These are phyloP conservation scores for Protea cynaroides DNA, from an alignment of 164 flowering plant genomes.

Conservation along the genomic window DNA sequence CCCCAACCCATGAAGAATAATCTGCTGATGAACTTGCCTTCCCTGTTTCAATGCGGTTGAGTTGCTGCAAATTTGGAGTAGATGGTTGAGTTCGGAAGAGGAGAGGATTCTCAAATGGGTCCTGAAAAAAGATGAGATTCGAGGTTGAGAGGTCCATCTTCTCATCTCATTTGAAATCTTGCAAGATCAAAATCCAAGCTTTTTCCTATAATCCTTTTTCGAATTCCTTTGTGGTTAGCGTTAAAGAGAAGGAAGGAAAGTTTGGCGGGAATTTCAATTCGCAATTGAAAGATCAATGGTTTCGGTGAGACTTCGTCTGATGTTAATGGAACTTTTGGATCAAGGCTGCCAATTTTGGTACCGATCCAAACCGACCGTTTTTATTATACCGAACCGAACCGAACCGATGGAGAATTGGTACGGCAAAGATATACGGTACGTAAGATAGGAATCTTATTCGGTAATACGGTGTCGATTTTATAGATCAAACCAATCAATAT, in stretches of 20 bases:
- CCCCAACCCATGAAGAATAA: slow-evolving; percentile 22
- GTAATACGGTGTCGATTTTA: no score
- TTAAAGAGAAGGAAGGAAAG: neutral
- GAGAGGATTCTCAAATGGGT: slow-evolving; percentile 9
- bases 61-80: slow-evolving; percentile 38
- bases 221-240: neutral
- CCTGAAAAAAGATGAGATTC: slow-evolving; percentile 5
- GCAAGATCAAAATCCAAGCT: neutral
- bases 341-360: no score
- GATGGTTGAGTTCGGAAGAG: slow-evolving; percentile 20
- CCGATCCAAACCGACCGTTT: no score
- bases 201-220: neutral
- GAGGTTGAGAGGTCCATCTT: slow-evolving; percentile 8
- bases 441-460: no score
- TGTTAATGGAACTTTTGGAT: no score
- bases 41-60: slow-evolving; percentile 28
- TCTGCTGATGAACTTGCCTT: slow-evolving; percentile 39
- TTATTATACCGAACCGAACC: no score
- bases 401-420: no score
- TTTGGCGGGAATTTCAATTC: slow-evolving; percentile 7
- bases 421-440: no score
- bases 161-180: slow-evolving; percentile 16
- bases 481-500: no score
- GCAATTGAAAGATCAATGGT: no score
- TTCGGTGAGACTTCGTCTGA: no score